These are phyloP conservation scores for Sideroxylon spinosum DNA, from an alignment of 179 eudicot species.

Conservation along the genomic window DNA sequence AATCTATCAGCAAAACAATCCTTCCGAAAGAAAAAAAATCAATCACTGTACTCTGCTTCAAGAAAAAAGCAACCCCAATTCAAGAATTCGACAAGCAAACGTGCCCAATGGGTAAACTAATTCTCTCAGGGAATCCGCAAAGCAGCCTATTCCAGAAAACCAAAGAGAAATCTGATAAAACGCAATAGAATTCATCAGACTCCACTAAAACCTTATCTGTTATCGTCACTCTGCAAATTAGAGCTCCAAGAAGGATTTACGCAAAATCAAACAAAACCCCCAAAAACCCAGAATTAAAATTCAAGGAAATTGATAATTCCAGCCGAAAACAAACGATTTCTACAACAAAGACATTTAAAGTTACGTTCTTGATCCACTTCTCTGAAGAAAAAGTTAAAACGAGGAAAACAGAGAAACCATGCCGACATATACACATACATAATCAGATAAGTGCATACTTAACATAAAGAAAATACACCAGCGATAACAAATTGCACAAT, in stretches of 20 bases:
- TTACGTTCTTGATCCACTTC: constrained; percentile 1
- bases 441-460: background rate
- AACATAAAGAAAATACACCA: background rate
- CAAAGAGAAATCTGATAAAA: background rate
- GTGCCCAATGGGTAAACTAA: background rate
- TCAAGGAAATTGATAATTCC: background rate
- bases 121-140: background rate
- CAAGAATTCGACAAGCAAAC: background rate
- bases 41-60: background rate
- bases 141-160: no score
- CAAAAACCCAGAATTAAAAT: constrained; percentile 1
- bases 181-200: background rate
- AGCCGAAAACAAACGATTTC: background rate
- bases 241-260: background rate
- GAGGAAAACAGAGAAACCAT: background rate
- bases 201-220: constrained; percentile 7
- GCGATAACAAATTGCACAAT: background rate
- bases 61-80: constrained; percentile 2
- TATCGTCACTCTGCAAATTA: background rate
- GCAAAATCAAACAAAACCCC: background rate
- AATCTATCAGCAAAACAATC: constrained; percentile 7
- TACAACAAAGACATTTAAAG: background rate
- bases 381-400: background rate
- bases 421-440: background rate
- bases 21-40: background rate